Evolutionary conservation across 768 basidiomycete genomes (phyloP).

Genomic region (Suillus subaureus): DNA sequence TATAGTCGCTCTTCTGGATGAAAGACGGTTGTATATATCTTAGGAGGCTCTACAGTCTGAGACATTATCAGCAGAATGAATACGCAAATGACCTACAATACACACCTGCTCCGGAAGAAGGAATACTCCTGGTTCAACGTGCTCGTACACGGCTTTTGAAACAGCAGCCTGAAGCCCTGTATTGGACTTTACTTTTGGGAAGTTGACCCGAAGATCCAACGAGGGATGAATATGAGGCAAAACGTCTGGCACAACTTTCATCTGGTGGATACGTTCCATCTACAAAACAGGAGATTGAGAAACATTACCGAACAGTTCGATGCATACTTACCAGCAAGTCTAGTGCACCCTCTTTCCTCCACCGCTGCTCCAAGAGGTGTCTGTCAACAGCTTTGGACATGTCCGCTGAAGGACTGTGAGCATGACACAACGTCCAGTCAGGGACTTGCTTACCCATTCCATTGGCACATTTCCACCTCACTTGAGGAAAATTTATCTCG

Average conservation of each 20-base stretch:
- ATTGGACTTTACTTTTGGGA: conserved; percentile 40
- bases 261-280: conserved; percentile 94
- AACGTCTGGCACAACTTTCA: conserved; percentile 89
- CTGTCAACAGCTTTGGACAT: conserved; percentile 71
- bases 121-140: conserved; percentile 73
- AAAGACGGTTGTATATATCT: conserved; percentile 74
- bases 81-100: not conserved
- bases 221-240: conserved; percentile 71
- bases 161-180: conserved; percentile 18
- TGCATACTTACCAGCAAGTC: conserved; percentile 66
- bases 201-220: conserved; percentile 71
- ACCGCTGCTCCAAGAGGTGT: conserved; percentile 80
- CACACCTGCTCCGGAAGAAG: conserved; percentile 68
- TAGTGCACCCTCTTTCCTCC: conserved; percentile 82
- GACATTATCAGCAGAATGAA: conserved; percentile 7
- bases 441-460: conserved; percentile 66
- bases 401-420: conserved; percentile 47
- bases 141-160: conserved; percentile 29
- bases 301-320: not conserved
- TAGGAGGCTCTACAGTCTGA: conserved; percentile 68
- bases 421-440: not conserved
- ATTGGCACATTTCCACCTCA: conserved; percentile 76
- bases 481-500: conserved; percentile 80
- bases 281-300: conserved; percentile 30
- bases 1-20: conserved; percentile 81